Evolutionary conservation across 176 grass and related monocot genomes (phyloP).

Genomic region (Paspalum notatum): DNA sequence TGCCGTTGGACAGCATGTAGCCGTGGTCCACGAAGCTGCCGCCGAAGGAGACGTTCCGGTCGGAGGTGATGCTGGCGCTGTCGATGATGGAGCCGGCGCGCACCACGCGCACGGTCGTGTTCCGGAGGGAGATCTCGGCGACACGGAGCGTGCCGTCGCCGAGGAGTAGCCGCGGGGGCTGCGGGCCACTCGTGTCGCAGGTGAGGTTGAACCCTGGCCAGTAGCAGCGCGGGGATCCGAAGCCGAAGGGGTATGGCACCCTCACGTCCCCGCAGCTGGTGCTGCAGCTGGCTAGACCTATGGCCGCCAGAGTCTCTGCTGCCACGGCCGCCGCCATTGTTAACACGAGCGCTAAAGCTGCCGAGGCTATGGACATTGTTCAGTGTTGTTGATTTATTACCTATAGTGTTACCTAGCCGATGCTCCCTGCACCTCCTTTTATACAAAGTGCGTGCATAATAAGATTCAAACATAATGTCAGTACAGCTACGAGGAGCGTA

Average conservation of each 20-base stretch:
- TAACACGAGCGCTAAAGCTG: not conserved
- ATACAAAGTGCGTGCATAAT: too few relatives aligned
- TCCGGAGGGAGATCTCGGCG: constrained; percentile 23
- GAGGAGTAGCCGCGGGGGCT: constrained; percentile 12
- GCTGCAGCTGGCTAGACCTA: constrained; percentile 21
- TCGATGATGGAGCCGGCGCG: constrained; percentile 6
- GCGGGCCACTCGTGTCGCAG: constrained; percentile 30
- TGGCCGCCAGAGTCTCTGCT: not conserved
- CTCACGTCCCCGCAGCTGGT: constrained; percentile 40
- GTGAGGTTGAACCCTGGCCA: constrained; percentile 46
- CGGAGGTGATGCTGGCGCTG: not conserved
- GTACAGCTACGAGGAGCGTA: too few relatives aligned
- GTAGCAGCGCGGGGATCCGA: constrained; percentile 32
- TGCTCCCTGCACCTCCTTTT: too few relatives aligned
- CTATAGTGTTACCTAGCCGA: too few relatives aligned
- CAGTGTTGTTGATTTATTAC: not conserved
- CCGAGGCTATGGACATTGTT: not conserved
- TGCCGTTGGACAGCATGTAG: not conserved
- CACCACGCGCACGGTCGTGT: not conserved
- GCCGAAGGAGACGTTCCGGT: constrained; percentile 25
- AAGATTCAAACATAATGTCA: too few relatives aligned
- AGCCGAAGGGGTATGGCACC: constrained; percentile 56
- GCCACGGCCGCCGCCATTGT: not conserved
- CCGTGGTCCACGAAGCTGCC: not conserved
- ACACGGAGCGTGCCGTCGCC: constrained; percentile 42